phyloP scores from a whole-genome alignment of 129 eudicot genomes.

The Saposhnikovia divaricata region DNA sequence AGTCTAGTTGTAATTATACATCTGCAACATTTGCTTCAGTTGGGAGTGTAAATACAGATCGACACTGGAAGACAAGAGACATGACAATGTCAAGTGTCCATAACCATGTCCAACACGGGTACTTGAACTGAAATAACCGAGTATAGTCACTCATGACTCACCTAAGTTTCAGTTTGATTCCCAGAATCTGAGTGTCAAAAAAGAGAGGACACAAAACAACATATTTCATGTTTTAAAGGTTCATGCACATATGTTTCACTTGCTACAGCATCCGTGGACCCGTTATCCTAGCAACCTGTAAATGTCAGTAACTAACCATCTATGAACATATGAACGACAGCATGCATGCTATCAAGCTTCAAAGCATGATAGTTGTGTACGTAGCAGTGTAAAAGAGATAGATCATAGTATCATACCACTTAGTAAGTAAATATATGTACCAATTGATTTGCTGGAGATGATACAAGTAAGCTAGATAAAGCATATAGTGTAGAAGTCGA shows the following conservation, averaged over 20 bases:
- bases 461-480: not conserved
- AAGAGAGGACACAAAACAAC: no score
- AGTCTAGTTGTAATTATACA: not conserved
- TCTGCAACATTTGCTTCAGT: no score
- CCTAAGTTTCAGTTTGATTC: no score
- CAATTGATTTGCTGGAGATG: constrained; percentile 75
- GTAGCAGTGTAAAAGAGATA: not conserved
- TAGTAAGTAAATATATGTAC: constrained; percentile 49
- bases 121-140: no score
- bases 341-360: not conserved
- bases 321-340: not conserved
- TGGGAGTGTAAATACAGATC: not conserved
- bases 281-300: no score
- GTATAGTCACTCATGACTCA: no score
- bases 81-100: no score
- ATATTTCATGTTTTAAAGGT: no score
- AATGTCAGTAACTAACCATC: no score
- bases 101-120: not conserved
- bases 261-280: not conserved
- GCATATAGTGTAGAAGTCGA: no score
- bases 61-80: no score
- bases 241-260: not conserved
- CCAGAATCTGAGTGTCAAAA: not conserved
- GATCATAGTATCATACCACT: constrained; percentile 41
- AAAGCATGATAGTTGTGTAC: constrained; percentile 2